Base-by-base conservation (phyloP, 192 early-diverging fungal genomes). In the Linderina pennispora region DNA sequence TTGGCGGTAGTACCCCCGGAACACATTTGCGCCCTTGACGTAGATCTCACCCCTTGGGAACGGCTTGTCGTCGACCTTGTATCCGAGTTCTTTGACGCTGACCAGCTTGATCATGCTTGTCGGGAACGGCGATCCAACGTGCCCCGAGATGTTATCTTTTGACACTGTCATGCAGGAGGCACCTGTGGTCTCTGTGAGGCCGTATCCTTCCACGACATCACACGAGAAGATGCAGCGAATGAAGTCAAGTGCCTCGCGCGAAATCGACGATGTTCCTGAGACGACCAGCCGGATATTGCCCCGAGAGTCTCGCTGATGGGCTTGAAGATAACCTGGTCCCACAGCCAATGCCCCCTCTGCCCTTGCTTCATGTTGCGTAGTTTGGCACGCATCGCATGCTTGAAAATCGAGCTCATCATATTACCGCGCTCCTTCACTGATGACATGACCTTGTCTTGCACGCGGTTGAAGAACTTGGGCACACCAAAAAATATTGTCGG, bases 1-100 rank as follows among this genome's bases (percentile, higher is more conserved):
- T 45, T 87, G 87, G 45, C 94, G 87, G 71, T 83, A 92, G 74
- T 96, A 96, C 11, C 91, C 93, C 35, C 67, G 59, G 52, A 86
- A 84, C 34, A 94, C 75, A 14, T 80, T 79, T 10, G 83, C 80
- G 50, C 93, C 94, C 26, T 90, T 80, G 13, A 88, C 65, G 66
- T 88, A 86, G 28, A 95, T 82, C 59, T 95, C 92, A 39, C 94
- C 94, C 33, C 87, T 82, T 38, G 90, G 87, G 39, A 72, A 77
- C 21, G 91, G 91, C 50, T 82, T 83, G 62, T 95, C 91, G 10
- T 73, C 80, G 1, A 89, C 73, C 20, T 79, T 69, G 64, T 94
- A 95, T 34, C 81, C 74, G 77, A 98, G 86, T 47, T 92, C 90
- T 8, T 89, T 87, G 14, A 93, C 85, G 57, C 88, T 88, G 0